Base-by-base conservation (phyloP, 805 yeast genomes). In the Pichia eremophila region DNA sequence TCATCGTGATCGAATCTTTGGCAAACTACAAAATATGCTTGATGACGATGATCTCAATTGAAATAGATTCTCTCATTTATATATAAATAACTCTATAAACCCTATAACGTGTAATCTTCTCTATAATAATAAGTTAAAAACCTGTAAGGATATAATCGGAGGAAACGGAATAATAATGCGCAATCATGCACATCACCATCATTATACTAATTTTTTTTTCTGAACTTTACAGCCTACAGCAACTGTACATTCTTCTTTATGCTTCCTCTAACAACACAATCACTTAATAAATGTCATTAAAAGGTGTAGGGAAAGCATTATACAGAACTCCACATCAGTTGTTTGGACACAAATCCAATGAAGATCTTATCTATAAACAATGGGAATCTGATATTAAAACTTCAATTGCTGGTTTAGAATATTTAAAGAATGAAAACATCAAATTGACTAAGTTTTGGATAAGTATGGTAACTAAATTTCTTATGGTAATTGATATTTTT, bases 1-100 rank as follows among this genome's bases (percentile, higher is more conserved):
- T 2, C 82, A 83, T 55, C 63, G 89, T 46, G 88, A 82, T 55
- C 67, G 63, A 43, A 80, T 82, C 6, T 81, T 82, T 60, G 78
- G 78, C 1, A 69, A 67, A 47, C 60, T 83, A 28, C 77, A 82
- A 53, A 65, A 61, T 31, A 74, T 79, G 83, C 74, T 83, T 17
- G 62, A 76, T 35, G 72, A 73, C 8, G 17, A 34, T 8, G 17
- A 34, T 12, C 18, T 14, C 36, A 15, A 34, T 34, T 14, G 36
- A 34, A 4, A 29, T 29, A 29, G 14, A 29, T 1, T 6, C 32
- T 29, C 14, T 29, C 14, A 11, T 8, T 11, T 29, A 29, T 29
- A 29, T 12, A 10, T 29, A 22, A 1, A 12, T 8, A 29, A 10
- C 11, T 12, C 9, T 29, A 3, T 29, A 29, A 29, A 11, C 32